phyloP scores from a whole-genome alignment of 2,329 filamentous ascomycete species.

The Hymenoscyphus linearis region DNA sequence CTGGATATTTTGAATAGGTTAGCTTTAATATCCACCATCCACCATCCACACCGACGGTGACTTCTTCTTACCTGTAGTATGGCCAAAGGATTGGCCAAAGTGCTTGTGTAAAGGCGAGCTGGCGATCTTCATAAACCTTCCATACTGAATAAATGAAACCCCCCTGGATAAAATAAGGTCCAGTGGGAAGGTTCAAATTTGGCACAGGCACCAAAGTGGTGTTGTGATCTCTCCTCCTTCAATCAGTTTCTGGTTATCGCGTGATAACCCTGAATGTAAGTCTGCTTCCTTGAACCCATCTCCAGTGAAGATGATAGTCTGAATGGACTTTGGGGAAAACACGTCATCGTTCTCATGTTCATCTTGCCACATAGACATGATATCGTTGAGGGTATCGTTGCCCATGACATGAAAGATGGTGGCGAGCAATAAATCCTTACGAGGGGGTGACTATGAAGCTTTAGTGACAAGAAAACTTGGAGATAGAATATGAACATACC shows the following conservation, averaged over 20 bases:
- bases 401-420: background rate
- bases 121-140: background rate
- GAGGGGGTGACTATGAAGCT: no score
- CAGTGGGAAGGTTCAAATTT: background rate
- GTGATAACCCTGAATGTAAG: no score
- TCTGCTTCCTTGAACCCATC: no score
- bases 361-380: background rate
- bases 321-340: background rate
- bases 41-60: no score
- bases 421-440: background rate
- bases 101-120: background rate
- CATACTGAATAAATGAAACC: background rate
- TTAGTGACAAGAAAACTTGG: background rate
- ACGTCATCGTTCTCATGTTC: background rate
- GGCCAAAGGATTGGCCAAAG: background rate
- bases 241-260: background rate
- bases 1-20: background rate
- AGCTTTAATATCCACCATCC: no score
- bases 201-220: background rate
- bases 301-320: background rate
- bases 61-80: background rate
- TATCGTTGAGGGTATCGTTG: background rate
- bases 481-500: background rate
- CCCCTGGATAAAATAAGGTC: background rate
- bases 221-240: background rate